A percentile compares a stretch with the other conserved stretches of the same genome.
phyloP scores from a whole-genome alignment of 163 green algal species.

The Scenedesmus sp. region DNA sequence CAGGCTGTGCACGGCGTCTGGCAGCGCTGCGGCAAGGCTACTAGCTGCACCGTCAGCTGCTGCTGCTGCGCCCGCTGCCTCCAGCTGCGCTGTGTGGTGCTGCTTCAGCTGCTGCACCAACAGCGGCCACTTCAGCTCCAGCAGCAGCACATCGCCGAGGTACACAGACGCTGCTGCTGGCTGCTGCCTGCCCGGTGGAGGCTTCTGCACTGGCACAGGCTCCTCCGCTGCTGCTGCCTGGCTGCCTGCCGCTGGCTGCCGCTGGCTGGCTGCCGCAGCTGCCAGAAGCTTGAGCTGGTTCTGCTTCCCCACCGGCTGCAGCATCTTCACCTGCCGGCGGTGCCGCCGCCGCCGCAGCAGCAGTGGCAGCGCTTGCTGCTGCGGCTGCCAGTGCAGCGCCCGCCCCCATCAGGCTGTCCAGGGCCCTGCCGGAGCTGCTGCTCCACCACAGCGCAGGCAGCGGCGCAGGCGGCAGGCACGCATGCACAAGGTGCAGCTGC shows the following conservation, averaged over 20 bases:
- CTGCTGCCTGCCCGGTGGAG: too few relatives aligned
- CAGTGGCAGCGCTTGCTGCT: background rate
- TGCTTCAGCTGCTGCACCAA: background rate
- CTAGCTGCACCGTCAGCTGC: background rate
- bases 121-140: conserved; percentile 40
- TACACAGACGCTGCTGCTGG: background rate
- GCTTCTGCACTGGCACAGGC: background rate
- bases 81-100: background rate
- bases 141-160: background rate
- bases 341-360: conserved; percentile 14
- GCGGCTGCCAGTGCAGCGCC: conserved; percentile 29
- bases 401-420: conserved; percentile 16
- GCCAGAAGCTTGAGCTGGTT: too few relatives aligned
- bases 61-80: conserved; percentile 20
- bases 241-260: background rate
- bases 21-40: background rate
- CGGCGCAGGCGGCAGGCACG: conserved; percentile 26
- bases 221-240: background rate
- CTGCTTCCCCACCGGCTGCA: background rate
- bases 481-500: conserved; percentile 36
- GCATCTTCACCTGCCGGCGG: background rate
- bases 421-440: conserved; percentile 28
- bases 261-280: background rate
- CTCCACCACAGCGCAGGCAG: conserved; percentile 29
- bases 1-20: background rate